Conservation (phyloP, 306 rosid genomes). For the Mimosa pudica region DNA sequence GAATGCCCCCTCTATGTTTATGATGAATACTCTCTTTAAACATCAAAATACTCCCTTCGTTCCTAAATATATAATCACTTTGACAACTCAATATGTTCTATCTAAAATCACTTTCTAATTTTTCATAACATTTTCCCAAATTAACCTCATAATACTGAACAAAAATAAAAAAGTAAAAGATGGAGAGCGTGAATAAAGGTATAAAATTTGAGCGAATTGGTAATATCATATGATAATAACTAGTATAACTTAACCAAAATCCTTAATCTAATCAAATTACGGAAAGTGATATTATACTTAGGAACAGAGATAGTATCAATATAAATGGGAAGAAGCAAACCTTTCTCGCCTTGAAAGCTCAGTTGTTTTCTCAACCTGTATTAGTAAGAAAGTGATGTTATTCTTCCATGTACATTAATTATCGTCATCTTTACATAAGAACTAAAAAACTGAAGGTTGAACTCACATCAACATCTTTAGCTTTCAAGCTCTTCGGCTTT, state of each 20-base stretch:
- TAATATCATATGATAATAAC: too few species aligned
- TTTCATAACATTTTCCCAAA: too few species aligned
- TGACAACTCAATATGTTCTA: too few species aligned
- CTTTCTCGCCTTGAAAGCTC: conserved; percentile 98
- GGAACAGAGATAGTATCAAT: background rate
- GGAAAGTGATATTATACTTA: too few species aligned
- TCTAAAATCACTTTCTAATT: too few species aligned
- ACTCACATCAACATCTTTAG: conserved; percentile 78
- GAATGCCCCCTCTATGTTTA: background rate
- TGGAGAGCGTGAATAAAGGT: too few species aligned
- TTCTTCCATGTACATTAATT: conserved; percentile 17
- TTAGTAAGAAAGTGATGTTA: conserved; percentile 24
- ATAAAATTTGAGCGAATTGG: too few species aligned
- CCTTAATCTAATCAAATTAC: too few species aligned
- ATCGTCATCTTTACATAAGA: conserved; percentile 4
- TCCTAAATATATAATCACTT: too few species aligned
- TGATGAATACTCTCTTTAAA: background rate
- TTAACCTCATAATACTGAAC: too few species aligned
- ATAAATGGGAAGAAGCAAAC: conserved; percentile 35
- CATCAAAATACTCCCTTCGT: background rate
- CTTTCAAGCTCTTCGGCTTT: conserved; percentile 72
- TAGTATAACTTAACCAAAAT: too few species aligned
- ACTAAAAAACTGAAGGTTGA: conserved; percentile 23
- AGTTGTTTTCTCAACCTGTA: conserved; percentile 67
- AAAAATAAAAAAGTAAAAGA: too few species aligned